phyloP scores from a whole-genome alignment of 495 filamentous ascomycete species.

The Hypoxylon subgilvum region DNA sequence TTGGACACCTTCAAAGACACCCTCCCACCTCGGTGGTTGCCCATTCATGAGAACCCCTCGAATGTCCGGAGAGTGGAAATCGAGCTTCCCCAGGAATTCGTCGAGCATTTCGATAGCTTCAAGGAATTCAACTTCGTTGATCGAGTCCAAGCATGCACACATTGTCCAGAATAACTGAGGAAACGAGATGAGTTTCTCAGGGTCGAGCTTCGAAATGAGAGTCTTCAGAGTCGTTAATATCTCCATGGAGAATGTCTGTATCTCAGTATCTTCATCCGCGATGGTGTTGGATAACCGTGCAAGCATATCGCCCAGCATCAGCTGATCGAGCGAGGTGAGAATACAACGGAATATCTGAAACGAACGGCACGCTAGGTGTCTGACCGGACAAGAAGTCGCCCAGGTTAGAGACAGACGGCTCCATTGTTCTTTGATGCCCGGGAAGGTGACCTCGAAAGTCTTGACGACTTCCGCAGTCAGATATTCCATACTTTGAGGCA shows the following conservation, averaged over 20 bases:
- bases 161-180: slow-evolving; percentile 98
- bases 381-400: slow-evolving; percentile 96
- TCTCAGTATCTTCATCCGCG: slow-evolving; percentile 87
- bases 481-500: slow-evolving; percentile 85
- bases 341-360: slow-evolving; percentile 98
- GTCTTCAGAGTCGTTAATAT: slow-evolving; percentile 92
- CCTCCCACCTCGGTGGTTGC: slow-evolving; percentile 87
- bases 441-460: slow-evolving; percentile 83
- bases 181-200: slow-evolving; percentile 79
- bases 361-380: slow-evolving; percentile 92
- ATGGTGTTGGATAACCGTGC: slow-evolving; percentile 94
- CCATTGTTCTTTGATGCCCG: slow-evolving; percentile 89
- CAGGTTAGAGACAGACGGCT: slow-evolving; percentile 86
- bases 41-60: slow-evolving; percentile 73
- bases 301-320: slow-evolving; percentile 96
- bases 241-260: slow-evolving; percentile 96
- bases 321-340: slow-evolving; percentile 82
- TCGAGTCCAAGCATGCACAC: slow-evolving; percentile 92
- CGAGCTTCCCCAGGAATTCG: slow-evolving; percentile 79
- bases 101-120: slow-evolving; percentile 93
- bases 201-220: slow-evolving; percentile 81
- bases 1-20: slow-evolving; percentile 84
- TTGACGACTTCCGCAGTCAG: slow-evolving; percentile 80
- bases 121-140: slow-evolving; percentile 92
- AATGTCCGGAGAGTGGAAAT: slow-evolving; percentile 73